Base-by-base conservation (phyloP, 352 stramenopile species). In the Globisporangium cederbergense region DNA sequence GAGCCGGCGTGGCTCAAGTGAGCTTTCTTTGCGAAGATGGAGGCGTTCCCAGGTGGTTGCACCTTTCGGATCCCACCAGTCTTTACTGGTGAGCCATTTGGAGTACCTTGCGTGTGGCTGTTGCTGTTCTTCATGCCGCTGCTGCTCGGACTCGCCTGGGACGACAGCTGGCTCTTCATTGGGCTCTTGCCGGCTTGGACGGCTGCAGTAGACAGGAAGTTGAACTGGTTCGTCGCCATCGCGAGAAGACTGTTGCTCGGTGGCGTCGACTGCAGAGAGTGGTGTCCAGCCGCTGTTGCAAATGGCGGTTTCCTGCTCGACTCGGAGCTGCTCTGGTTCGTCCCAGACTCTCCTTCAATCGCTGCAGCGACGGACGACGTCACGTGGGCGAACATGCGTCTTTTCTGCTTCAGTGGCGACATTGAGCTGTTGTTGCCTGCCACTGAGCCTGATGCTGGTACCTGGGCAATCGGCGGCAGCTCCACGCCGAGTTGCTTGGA, bases 401-500 rank as follows among this genome's bases (percentile, higher is more conserved):
- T 77, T 42, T 83, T 80, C 55, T 84, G 71, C 58, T 86, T 82
- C 7, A 81, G 55, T 4, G 79, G 80, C 0, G 76, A 85, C 4
- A 67, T 65, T 22, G 51, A 60, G 13, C 40, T 65, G 2, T 18
- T 10, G 2, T 34, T 22, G 36, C 20, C 18, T 34, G 50, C 43
- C 20, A 30, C 2, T 3, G 56, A 16, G 46, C 10, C 30, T 2
- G 53, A 14, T 9, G 69, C 40, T 14, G 65, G 22, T 18, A 38
- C 58, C 43, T 64, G 16, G 13, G 60, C 18, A 58, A 89, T 81
- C 11, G 74, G 82, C 4, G 80, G 80, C 40, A 91, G 63, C 66
- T 89, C 77, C 8, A 89, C 71, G 0, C 80, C 82, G 2, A 87
- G 67, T 50, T 88, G 78, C 38, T 78, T 80, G 6, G 77, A 70